Base-by-base conservation (phyloP, 148 eudicot species). In the Pouteria glomerata region DNA sequence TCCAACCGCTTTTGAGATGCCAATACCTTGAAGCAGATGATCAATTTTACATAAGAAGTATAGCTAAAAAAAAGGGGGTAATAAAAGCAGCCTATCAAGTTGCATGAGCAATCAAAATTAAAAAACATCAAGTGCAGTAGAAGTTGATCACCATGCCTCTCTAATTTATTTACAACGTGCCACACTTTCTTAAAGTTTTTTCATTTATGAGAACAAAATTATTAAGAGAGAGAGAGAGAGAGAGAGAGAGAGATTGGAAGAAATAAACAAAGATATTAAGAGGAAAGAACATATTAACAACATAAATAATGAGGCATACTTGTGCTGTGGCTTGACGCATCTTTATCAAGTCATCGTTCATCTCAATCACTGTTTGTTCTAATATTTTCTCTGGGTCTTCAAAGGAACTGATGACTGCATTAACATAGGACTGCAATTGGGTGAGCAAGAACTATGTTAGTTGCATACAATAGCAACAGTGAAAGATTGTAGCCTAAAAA, bases 261-360 rank as follows among this genome's bases (percentile, higher is more conserved):
- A 39, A 63, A 14, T 11, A 60, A 26, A 70, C 19, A 73, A 69
- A 29, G 57, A n/a, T 47, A n/a, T n/a, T n/a, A n/a, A n/a, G n/a
- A n/a, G n/a, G 13, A 56, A 30, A 66, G 68, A 4, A 42, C 50
- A 21, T 29, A 27, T 21, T 23, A 55, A 14, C 29, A 44, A 68
- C 29, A 45, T 23, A 78, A 74, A 61, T n/a, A n/a, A n/a, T n/a
- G n/a, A n/a, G n/a, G 37, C 82, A 61, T 87, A 92, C 97, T 71
- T 95, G 99, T 1, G 97, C 97, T 37, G 97, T 95, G 69, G 99
- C 95, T 82, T 95, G 97, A 29, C 96, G 99, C 97, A 95, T 83
- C 84, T 95, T 92, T 52, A 79, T 85, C 84, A 95, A 80, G 84
- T 95, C 97, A 50, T 91, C 87, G 79, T 92, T 95, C 99, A 95